These are phyloP conservation scores for Perkinsus olseni DNA, from an alignment of 169 alveolate genomes.

Conservation along the genomic window DNA sequence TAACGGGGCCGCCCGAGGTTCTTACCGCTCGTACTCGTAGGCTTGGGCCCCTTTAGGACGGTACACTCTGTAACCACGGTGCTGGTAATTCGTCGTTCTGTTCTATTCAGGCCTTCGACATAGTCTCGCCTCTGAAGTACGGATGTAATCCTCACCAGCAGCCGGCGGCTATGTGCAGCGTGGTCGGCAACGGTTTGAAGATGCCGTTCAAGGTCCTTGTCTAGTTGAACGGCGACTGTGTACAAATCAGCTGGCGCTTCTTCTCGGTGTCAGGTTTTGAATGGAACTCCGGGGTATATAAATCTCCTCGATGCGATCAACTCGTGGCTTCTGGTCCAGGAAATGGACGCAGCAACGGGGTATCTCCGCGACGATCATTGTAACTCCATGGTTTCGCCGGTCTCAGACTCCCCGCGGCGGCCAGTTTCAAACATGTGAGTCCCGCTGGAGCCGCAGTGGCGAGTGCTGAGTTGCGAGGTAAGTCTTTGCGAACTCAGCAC, in stretches of 20 bases:
- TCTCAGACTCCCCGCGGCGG: conserved; percentile 32
- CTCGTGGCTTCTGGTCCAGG: conserved; percentile 36
- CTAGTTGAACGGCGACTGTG: neutral
- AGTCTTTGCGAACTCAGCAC: neutral
- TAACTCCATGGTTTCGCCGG: neutral
- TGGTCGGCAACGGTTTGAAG: conserved; percentile 20
- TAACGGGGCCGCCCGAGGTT: conserved; percentile 99
- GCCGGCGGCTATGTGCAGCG: conserved; percentile 37
- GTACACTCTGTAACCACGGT: too few species aligned
- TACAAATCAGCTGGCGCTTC: neutral
- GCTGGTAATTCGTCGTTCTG: neutral
- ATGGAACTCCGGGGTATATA: conserved; percentile 40
- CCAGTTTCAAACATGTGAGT: conserved; percentile 34
- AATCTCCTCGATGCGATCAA: conserved; percentile 34
- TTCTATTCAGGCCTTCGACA: neutral
- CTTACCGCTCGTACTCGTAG: conserved; percentile 98
- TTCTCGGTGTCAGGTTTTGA: neutral
- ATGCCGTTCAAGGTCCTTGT: neutral
- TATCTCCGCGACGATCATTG: neutral
- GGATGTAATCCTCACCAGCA: conserved; percentile 45
- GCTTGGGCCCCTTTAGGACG: conserved; percentile 86
- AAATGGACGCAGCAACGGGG: conserved; percentile 14
- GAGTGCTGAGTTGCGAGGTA: conserved; percentile 19
- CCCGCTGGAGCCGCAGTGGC: conserved; percentile 45
- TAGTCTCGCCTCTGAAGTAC: conserved; percentile 10